Evolutionary conservation across 2,329 filamentous ascomycete genomes (phyloP).

Genomic region (Calonectria fujianensis): DNA sequence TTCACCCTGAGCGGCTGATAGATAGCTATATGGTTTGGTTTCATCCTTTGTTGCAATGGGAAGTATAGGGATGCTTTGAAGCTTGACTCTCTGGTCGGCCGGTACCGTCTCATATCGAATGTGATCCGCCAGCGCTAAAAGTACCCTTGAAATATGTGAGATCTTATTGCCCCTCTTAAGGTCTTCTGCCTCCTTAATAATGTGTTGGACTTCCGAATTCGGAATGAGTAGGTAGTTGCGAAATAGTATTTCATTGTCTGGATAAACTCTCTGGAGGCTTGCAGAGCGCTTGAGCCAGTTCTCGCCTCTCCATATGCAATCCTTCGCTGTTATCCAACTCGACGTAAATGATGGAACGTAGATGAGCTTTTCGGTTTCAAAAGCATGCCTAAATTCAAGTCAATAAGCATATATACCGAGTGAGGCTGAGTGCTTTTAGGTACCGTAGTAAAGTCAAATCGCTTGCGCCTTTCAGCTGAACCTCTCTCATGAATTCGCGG

Average conservation of each 20-base stretch:
- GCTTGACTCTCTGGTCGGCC: not conserved
- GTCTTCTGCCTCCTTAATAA: slow-evolving; percentile 28
- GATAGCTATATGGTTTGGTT: slow-evolving; percentile 19
- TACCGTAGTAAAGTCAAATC: slow-evolving; percentile 10
- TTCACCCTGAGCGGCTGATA: not conserved
- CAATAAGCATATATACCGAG: not conserved
- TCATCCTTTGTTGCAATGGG: slow-evolving; percentile 10
- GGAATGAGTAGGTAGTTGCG: slow-evolving; percentile 7
- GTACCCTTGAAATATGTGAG: not conserved
- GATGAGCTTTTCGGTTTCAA: slow-evolving; percentile 12
- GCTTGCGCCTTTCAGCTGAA: slow-evolving; percentile 13
- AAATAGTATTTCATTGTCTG: slow-evolving; percentile 33
- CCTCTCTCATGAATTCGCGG: slow-evolving; percentile 22
- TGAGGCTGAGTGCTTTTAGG: not conserved
- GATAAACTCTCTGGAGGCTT: slow-evolving; percentile 24
- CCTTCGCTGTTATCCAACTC: slow-evolving; percentile 7
- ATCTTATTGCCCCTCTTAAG: not conserved
- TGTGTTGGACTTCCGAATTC: slow-evolving; percentile 19
- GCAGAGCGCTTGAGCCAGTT: slow-evolving; percentile 26
- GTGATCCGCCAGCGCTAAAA: slow-evolving; percentile 18
- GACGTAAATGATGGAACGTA: slow-evolving; percentile 4
- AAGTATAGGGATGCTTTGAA: slow-evolving; percentile 19
- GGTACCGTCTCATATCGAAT: not conserved
- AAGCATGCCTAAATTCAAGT: not conserved
- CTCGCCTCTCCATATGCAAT: slow-evolving; percentile 35